A percentile compares a stretch with the other conserved stretches of the same genome.
phyloP scores from a whole-genome alignment of 306 rosid genomes.

The Medicago ruthenica region DNA sequence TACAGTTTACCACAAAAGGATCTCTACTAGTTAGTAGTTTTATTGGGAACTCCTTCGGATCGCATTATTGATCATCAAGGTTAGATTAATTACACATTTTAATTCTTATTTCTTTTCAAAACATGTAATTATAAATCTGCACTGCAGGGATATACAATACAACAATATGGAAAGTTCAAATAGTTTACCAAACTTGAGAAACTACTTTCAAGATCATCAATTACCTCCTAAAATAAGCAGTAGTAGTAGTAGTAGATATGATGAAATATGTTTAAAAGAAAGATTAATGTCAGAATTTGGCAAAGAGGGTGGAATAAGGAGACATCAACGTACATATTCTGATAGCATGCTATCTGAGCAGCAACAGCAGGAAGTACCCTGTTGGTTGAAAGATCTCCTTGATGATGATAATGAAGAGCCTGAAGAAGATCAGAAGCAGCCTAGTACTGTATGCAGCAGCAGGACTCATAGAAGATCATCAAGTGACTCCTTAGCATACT shows the following conservation, averaged over 20 bases:
- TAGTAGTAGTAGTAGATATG: neutral
- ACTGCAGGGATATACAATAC: neutral
- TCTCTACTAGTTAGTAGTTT: neutral
- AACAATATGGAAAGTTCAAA: constrained; percentile 15
- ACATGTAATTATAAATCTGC: neutral
- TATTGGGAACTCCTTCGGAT: neutral
- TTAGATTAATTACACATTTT: neutral
- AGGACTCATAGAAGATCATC: constrained; percentile 33
- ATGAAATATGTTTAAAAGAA: neutral
- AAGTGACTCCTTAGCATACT: constrained; percentile 33
- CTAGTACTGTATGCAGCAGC: neutral
- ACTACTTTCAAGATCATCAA: neutral
- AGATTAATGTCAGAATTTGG: neutral
- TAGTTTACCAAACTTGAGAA: constrained; percentile 18
- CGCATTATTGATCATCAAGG: neutral
- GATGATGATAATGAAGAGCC: constrained; percentile 7
- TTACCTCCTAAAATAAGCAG: constrained; percentile 3
- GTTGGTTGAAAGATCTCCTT: constrained; percentile 39
- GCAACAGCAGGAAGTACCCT: constrained; percentile 10
- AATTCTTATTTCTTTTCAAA: neutral
- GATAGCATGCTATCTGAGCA: constrained; percentile 29
- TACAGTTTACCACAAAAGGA: neutral
- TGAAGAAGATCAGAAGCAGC: neutral
- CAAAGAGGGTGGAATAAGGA: neutral
- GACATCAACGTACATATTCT: constrained; percentile 21